Percentiles rank a stretch among this genome's conserved stretches.
Evolutionary conservation across 495 filamentous ascomycete species (phyloP).

Genomic region (Darksidea phi): DNA sequence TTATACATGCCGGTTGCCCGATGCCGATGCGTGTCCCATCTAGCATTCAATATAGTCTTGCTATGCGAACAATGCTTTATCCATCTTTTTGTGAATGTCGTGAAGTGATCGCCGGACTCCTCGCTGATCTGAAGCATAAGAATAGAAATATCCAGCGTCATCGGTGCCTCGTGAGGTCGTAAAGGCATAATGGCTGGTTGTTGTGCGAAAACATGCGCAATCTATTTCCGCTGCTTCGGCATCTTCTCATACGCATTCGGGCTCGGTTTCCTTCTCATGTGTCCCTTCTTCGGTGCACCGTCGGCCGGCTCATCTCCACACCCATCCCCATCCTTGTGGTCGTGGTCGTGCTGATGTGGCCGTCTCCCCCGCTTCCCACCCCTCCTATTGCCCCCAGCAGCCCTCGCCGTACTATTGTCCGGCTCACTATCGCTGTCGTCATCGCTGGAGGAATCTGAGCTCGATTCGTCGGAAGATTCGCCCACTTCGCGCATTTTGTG

Average conservation of each 20-base stretch:
- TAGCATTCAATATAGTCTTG: conserved; percentile 2
- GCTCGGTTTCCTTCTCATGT: conserved; percentile 58
- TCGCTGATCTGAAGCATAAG: background rate
- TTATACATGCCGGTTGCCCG: background rate
- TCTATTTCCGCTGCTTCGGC: conserved; percentile 54
- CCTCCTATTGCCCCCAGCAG: conserved; percentile 8
- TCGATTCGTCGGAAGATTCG: conserved; percentile 78
- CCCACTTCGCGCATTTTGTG: conserved; percentile 78
- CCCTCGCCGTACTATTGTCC: too few species aligned
- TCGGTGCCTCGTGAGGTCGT: background rate
- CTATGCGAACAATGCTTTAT: background rate
- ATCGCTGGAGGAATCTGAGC: conserved; percentile 50
- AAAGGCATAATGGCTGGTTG: background rate
- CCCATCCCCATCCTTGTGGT: conserved; percentile 42
- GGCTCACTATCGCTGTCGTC: conserved; percentile 52
- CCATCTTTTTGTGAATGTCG: background rate
- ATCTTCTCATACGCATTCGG: conserved; percentile 96
- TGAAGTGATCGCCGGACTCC: background rate
- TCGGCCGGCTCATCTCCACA: conserved; percentile 43
- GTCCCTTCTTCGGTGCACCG: conserved; percentile 44
- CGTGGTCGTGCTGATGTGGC: conserved; percentile 39
- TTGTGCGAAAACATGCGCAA: background rate
- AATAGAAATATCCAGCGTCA: background rate
- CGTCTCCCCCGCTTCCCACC: conserved; percentile 26
- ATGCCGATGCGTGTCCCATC: conserved; percentile 18